These are phyloP conservation scores for Eimeria acervulina DNA, from an alignment of 169 alveolate genomes.

Conservation along the genomic window DNA sequence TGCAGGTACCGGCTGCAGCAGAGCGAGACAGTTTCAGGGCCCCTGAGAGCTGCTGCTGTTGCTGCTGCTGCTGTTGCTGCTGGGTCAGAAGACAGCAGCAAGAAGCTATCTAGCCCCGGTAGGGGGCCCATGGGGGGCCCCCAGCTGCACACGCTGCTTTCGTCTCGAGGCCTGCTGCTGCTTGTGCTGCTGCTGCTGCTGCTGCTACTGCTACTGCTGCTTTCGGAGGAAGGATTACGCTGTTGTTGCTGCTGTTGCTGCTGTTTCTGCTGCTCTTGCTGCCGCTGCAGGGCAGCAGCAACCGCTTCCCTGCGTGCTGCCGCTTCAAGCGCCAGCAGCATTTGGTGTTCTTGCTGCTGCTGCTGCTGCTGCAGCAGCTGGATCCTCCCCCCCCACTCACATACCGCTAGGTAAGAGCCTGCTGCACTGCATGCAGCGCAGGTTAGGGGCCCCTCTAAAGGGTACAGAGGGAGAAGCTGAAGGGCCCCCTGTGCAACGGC, in stretches of 20 bases:
- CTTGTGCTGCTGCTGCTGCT: not conserved
- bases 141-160: not conserved
- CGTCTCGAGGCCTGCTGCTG: not conserved
- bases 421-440: slow-evolving; percentile 26
- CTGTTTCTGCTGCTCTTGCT: slow-evolving; percentile 2
- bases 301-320: slow-evolving; percentile 18
- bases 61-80: slow-evolving; percentile 43
- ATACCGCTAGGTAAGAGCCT: not conserved
- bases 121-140: slow-evolving; percentile 10
- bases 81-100: slow-evolving; percentile 21
- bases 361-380: slow-evolving; percentile 72
- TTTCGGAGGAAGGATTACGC: not conserved
- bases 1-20: slow-evolving; percentile 41
- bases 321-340: slow-evolving; percentile 3
- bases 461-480: slow-evolving; percentile 24
- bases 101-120: slow-evolving; percentile 30
- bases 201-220: not conserved
- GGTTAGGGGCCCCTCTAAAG: slow-evolving; percentile 40
- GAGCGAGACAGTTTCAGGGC: not conserved
- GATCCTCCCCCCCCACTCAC: slow-evolving; percentile 34
- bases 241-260: slow-evolving; percentile 42
- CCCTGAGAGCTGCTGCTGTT: slow-evolving; percentile 3
- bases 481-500: slow-evolving; percentile 54
- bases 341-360: slow-evolving; percentile 20
- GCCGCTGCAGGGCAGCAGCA: not conserved